A percentile compares a stretch with the other conserved stretches of the same genome.
Conservation (phyloP, 257 asterid genomes). For the Salvia splendens region DNA sequence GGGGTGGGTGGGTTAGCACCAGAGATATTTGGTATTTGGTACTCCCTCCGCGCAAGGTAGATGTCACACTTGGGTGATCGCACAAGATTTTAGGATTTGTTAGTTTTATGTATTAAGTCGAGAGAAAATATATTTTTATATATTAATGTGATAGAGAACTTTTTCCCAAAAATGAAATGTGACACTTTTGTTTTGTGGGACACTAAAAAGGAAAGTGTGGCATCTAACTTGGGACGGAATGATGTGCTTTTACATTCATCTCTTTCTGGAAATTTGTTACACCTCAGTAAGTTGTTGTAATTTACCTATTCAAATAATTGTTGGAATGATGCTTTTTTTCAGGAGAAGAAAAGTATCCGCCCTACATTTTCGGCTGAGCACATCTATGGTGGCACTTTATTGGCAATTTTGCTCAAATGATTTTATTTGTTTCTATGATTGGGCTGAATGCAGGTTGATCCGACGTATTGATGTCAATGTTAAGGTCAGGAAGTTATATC, state of each 20-base stretch:
- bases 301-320: constrained; percentile 23
- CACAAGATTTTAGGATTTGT: constrained; percentile 97
- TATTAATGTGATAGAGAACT: too few species aligned
- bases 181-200: too few species aligned
- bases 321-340: constrained; percentile 39
- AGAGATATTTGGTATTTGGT: too few species aligned
- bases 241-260: background rate
- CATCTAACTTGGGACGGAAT: background rate
- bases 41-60: too few species aligned
- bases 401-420: constrained; percentile 93
- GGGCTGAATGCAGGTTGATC: constrained; percentile 92
- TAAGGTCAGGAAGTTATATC: constrained; percentile 55
- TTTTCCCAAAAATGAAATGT: too few species aligned
- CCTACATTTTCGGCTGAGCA: constrained; percentile 95
- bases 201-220: too few species aligned
- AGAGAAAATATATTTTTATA: too few species aligned
- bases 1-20: too few species aligned
- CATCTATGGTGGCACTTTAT: constrained; percentile 77
- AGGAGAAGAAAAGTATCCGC: constrained; percentile 97
- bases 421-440: constrained; percentile 88
- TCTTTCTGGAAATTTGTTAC: background rate
- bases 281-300: background rate
- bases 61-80: too few species aligned
- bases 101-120: constrained; percentile 84
- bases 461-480: constrained; percentile 90